Conservation (phyloP, 2,329 filamentous ascomycete genomes). For the Aureobasidium sp. region DNA sequence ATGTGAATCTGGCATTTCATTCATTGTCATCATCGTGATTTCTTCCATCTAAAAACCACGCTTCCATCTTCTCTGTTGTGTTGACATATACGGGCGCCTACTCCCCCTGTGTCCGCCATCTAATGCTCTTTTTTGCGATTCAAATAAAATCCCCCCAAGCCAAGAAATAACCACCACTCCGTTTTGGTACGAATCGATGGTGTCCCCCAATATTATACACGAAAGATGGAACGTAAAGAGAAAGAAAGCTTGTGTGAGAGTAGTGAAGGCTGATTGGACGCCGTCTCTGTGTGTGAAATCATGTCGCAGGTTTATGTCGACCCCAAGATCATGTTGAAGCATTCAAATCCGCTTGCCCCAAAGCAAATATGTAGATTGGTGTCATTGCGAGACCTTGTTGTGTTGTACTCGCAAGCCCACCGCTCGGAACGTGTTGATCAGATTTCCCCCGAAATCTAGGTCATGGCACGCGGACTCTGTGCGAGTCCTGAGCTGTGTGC, state of each 20-base stretch:
- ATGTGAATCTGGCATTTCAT: conserved; percentile 9
- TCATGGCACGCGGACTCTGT: conserved; percentile 11
- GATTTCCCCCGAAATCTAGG: conserved; percentile 3
- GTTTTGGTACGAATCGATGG: not conserved
- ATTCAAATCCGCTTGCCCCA: conserved; percentile 2
- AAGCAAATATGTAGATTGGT: not conserved
- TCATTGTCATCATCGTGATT: conserved; percentile 7
- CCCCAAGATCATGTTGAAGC: not conserved
- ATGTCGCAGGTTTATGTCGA: not conserved
- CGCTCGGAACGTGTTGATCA: not conserved
- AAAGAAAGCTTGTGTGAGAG: not conserved
- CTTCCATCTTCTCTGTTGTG: not conserved
- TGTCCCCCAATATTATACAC: conserved; percentile 5
- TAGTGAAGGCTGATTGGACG: not conserved
- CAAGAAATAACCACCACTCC: not conserved
- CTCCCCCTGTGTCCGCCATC: not conserved
- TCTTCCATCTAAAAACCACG: conserved; percentile 1
- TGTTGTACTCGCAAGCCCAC: not conserved
- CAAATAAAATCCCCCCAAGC: not conserved
- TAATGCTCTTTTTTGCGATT: conserved; percentile 7
- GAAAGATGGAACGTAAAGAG: not conserved
- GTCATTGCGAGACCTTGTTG: not conserved
- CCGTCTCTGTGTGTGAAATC: not conserved
- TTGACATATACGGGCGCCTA: not conserved
- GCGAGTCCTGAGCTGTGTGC: conserved; percentile 13